These are phyloP conservation scores for Marasmius tenuissimus DNA, from an alignment of 1,284 basidiomycete species.

Conservation along the genomic window DNA sequence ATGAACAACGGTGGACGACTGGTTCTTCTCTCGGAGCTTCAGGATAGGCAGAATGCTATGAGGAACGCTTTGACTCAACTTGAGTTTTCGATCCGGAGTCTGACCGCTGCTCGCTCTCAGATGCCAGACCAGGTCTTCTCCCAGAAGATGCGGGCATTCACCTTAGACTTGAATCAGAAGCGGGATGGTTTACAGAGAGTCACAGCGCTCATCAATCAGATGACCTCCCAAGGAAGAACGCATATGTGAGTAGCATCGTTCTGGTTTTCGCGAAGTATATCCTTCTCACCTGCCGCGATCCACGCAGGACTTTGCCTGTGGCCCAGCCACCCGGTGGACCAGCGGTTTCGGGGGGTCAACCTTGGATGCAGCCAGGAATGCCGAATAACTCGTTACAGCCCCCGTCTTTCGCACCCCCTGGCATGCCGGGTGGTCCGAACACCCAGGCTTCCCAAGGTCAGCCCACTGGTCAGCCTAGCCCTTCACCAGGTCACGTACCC, in stretches of 20 bases:
- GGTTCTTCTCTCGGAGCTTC: background rate
- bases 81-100: background rate
- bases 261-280: background rate
- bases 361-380: background rate
- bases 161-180: background rate
- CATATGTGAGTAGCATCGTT: background rate
- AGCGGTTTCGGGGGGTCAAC: background rate
- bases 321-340: background rate
- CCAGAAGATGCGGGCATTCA: background rate
- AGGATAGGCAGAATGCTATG: background rate
- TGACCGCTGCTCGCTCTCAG: background rate
- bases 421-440: background rate
- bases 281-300: background rate
- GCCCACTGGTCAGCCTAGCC: constrained; percentile 2
- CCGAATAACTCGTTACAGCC: background rate
- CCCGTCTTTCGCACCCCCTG: background rate
- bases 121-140: background rate
- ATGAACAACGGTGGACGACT: background rate
- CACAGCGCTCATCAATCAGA: background rate
- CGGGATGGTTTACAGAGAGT: background rate
- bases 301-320: background rate
- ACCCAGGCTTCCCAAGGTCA: background rate
- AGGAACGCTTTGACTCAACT: background rate
- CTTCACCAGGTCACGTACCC: background rate
- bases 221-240: background rate